A percentile compares a stretch with the other conserved stretches of the same genome.
Evolutionary conservation across 2,329 filamentous ascomycete genomes (phyloP).

Genomic region (Fusarium anguioides): DNA sequence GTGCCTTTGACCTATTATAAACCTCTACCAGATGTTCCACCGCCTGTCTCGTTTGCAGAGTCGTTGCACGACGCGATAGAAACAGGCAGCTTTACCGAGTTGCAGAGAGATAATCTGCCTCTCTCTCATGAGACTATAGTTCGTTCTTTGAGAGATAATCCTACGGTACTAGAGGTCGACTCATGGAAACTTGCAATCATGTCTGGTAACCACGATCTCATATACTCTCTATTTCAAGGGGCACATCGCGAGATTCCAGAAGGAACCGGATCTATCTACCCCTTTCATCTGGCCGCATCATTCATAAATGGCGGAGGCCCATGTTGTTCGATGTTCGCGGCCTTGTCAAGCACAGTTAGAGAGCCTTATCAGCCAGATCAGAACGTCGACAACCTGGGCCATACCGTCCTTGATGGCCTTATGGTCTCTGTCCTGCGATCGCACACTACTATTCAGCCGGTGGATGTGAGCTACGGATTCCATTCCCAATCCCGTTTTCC

Average conservation of each 20-base stretch:
- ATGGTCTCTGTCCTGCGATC: constrained; percentile 5
- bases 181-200: constrained; percentile 26
- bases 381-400: constrained; percentile 5
- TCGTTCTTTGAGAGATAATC: not conserved
- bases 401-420: constrained; percentile 13
- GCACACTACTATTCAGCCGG: not conserved
- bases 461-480: constrained; percentile 1
- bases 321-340: not conserved
- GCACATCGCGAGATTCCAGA: not conserved
- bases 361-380: not conserved
- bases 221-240: not conserved
- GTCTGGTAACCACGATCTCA: not conserved
- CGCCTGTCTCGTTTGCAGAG: not conserved
- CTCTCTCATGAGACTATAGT: not conserved
- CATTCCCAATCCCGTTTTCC: not conserved
- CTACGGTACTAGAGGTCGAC: not conserved
- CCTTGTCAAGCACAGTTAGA: accelerated
- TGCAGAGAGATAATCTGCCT: not conserved
- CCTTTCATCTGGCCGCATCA: constrained; percentile 18
- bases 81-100: not conserved
- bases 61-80: not conserved
- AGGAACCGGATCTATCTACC: not conserved
- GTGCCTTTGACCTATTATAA: not conserved
- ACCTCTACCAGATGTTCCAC: no score
- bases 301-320: not conserved